A percentile compares a stretch with the other conserved stretches of the same genome.
These are phyloP conservation scores for Aspergillus panamensis DNA, from an alignment of 495 filamentous ascomycete genomes.

Conservation along the genomic window DNA sequence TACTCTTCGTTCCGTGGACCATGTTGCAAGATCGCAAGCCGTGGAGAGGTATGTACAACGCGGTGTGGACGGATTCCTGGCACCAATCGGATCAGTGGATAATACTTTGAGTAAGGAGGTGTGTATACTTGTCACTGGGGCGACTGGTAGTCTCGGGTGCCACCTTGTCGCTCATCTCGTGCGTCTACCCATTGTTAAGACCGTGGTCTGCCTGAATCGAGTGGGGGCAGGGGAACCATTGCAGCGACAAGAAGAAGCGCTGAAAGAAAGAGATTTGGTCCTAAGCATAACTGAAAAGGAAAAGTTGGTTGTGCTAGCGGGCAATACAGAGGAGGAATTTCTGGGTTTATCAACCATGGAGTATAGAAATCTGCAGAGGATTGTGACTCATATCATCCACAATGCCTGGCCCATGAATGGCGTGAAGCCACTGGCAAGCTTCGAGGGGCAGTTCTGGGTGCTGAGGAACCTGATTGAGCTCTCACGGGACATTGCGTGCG, in stretches of 20 bases:
- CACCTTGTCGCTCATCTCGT: slow-evolving; percentile 44
- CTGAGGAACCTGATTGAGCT: slow-evolving; percentile 49
- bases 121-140: slow-evolving; percentile 50
- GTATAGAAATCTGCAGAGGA: slow-evolving; percentile 36
- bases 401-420: slow-evolving; percentile 58
- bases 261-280: slow-evolving; percentile 34
- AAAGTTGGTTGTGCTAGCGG: slow-evolving; percentile 31
- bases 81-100: background rate
- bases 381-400: slow-evolving; percentile 55
- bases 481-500: slow-evolving; percentile 29
- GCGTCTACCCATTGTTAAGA: slow-evolving; percentile 27
- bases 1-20: slow-evolving; percentile 4
- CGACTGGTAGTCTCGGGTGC: slow-evolving; percentile 49
- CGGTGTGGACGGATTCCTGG: slow-evolving; percentile 22
- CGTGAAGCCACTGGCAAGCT: slow-evolving; percentile 38
- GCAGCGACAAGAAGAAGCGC: slow-evolving; percentile 35
- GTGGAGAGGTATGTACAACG: slow-evolving; percentile 29
- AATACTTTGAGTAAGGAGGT: background rate
- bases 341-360: slow-evolving; percentile 43
- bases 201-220: slow-evolving; percentile 50
- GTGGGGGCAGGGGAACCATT: background rate
- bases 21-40: background rate
- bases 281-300: slow-evolving; percentile 20
- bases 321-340: slow-evolving; percentile 40
- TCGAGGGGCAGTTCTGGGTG: slow-evolving; percentile 48